Evolutionary conservation across 2,329 filamentous ascomycete genomes (phyloP).

Genomic region (Colletotrichum sp.): DNA sequence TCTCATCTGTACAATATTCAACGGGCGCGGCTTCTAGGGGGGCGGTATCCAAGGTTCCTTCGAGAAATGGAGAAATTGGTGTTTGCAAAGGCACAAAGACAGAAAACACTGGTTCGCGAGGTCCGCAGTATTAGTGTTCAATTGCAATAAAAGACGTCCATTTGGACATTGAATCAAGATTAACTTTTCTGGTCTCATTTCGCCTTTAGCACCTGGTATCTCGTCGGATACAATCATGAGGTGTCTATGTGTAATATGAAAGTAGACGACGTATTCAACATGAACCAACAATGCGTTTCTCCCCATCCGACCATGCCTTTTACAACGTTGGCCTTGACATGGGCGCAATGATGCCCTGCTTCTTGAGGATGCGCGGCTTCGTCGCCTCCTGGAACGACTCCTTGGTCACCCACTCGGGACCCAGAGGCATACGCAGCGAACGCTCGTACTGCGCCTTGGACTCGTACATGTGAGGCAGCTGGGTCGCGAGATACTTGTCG

Average conservation of each 20-base stretch:
- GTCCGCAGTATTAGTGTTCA: neutral
- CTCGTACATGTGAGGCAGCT: constrained; percentile 90
- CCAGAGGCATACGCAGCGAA: constrained; percentile 83
- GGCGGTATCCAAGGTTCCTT: neutral
- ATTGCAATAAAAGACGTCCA: neutral
- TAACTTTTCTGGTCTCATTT: neutral
- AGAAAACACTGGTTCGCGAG: neutral
- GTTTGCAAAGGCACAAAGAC: neutral
- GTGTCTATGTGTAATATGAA: neutral
- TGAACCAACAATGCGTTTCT: neutral
- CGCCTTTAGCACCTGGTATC: neutral
- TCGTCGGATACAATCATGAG: neutral
- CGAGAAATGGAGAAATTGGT: constrained; percentile 8
- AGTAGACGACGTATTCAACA: neutral
- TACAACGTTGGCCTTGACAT: constrained; percentile 75
- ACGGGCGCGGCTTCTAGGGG: neutral
- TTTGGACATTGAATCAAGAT: neutral
- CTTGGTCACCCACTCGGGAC: constrained; percentile 97
- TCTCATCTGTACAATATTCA: constrained; percentile 14
- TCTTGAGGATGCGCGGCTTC: constrained; percentile 88
- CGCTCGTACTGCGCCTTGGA: constrained; percentile 88
- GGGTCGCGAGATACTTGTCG: constrained; percentile 82
- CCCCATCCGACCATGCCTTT: neutral
- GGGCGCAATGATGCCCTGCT: constrained; percentile 87
- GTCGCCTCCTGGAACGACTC: constrained; percentile 88